Conservation (phyloP, 805 yeast species). For the Lachancea sp. region DNA sequence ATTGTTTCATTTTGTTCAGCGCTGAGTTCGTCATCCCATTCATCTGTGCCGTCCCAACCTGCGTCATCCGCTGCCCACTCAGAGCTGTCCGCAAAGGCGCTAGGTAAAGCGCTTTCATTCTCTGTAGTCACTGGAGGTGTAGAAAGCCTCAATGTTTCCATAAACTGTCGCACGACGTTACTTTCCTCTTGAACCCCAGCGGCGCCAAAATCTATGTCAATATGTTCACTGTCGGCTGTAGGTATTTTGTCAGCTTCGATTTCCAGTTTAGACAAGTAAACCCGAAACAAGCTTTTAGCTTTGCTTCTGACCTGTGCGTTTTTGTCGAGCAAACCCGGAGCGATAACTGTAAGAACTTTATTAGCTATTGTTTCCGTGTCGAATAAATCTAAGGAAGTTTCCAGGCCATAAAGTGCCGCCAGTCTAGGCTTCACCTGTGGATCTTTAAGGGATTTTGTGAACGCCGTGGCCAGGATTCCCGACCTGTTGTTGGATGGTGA, state of each 20-base stretch:
- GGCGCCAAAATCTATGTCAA: slow-evolving; percentile 21
- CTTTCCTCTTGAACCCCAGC: slow-evolving; percentile 13
- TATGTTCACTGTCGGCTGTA: slow-evolving; percentile 7
- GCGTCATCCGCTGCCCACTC: slow-evolving; percentile 12
- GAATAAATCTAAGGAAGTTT: slow-evolving; percentile 56
- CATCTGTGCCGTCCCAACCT: slow-evolving; percentile 28
- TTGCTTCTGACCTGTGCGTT: slow-evolving; percentile 62
- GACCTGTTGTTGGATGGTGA: slow-evolving; percentile 39
- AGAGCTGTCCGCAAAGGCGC: neutral
- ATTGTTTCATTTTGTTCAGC: neutral
- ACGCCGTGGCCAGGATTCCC: slow-evolving; percentile 80
- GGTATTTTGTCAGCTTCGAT: slow-evolving; percentile 34
- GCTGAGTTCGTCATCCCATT: slow-evolving; percentile 21
- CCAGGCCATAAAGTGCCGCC: slow-evolving; percentile 72
- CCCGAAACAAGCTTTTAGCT: slow-evolving; percentile 62
- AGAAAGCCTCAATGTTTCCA: slow-evolving; percentile 16
- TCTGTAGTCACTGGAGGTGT: slow-evolving; percentile 2
- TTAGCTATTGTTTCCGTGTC: slow-evolving; percentile 70
- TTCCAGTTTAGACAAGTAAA: slow-evolving; percentile 51
- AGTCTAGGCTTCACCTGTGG: slow-evolving; percentile 66
- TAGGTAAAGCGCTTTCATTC: neutral
- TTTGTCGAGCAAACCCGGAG: slow-evolving; percentile 75
- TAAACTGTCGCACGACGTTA: slow-evolving; percentile 16
- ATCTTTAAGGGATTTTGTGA: slow-evolving; percentile 76
- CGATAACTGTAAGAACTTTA: slow-evolving; percentile 75